Evolutionary conservation across 2,329 filamentous ascomycete genomes (phyloP).

Genomic region (Trichophyton rubrum): DNA sequence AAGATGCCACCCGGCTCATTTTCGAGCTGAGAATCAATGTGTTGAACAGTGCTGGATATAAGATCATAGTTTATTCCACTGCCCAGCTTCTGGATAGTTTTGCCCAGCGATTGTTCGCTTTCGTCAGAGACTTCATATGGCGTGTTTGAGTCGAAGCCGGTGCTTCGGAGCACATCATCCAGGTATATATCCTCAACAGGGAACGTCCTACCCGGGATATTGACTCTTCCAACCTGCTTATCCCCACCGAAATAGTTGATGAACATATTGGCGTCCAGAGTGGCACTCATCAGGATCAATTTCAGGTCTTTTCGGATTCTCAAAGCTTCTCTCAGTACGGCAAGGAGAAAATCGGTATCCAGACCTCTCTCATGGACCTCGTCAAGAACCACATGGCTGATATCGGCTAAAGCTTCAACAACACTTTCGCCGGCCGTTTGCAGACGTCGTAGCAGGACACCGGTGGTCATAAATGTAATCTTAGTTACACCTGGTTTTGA

Average conservation of each 20-base stretch:
- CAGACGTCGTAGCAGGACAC: conserved; percentile 78
- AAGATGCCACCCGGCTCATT: conserved; percentile 71
- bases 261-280: conserved; percentile 78
- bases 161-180: conserved; percentile 73
- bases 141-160: conserved; percentile 46
- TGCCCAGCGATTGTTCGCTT: conserved; percentile 45
- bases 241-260: conserved; percentile 66
- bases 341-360: conserved; percentile 87
- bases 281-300: conserved; percentile 91
- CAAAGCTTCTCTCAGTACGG: conserved; percentile 72
- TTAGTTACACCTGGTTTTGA: conserved; percentile 58
- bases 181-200: conserved; percentile 84
- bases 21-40: conserved; percentile 66
- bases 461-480: conserved; percentile 92
- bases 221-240: conserved; percentile 61
- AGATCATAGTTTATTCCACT: conserved; percentile 86
- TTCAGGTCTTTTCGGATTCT: conserved; percentile 65
- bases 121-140: conserved; percentile 23
- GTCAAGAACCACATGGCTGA: conserved; percentile 90
- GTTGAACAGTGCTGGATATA: conserved; percentile 63
- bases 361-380: conserved; percentile 93
- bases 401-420: conserved; percentile 66
- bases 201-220: conserved; percentile 80
- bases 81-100: conserved; percentile 58
- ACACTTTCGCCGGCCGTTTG: conserved; percentile 81